Percentiles rank a stretch among this genome's conserved stretches.
Conservation (phyloP, 2,329 filamentous ascomycete species). For the Orbilia oligospora region DNA sequence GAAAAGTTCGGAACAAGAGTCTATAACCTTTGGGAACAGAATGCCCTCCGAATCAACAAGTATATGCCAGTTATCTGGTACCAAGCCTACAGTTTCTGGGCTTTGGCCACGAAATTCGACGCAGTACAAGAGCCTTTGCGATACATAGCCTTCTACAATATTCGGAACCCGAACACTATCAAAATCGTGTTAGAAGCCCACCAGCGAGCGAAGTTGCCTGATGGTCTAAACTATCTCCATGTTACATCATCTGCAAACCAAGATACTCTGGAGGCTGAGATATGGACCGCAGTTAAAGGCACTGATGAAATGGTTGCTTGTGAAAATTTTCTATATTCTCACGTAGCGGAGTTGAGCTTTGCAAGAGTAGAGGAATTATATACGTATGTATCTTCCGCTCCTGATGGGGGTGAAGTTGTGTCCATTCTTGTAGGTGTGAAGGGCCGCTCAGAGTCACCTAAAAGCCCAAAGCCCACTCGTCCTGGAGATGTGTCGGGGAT, state of each 20-base stretch:
- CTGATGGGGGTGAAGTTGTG: not conserved
- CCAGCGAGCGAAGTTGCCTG: not conserved
- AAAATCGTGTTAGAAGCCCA: not conserved
- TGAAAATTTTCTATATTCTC: not conserved
- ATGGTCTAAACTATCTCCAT: not conserved
- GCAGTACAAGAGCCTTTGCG: not conserved
- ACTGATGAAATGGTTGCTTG: not conserved
- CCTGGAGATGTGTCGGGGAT: not conserved
- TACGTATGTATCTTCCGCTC: not conserved
- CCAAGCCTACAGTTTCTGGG: not conserved
- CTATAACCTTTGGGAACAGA: not conserved
- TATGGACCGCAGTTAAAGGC: not conserved
- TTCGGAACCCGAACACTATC: not conserved
- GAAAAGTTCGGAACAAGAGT: not conserved
- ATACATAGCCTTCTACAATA: not conserved
- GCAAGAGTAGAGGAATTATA: not conserved
- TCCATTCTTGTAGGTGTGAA: not conserved
- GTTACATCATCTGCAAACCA: not conserved
- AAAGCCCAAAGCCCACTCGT: not conserved
- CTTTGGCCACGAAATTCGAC: not conserved
- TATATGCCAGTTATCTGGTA: not conserved
- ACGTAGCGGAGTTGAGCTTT: not conserved
- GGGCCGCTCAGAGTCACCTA: not conserved
- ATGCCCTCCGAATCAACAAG: too few relatives aligned
- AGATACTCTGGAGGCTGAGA: not conserved